phyloP scores from a whole-genome alignment of 176 grass and related monocot genomes.

The Oryza meridionalis region DNA sequence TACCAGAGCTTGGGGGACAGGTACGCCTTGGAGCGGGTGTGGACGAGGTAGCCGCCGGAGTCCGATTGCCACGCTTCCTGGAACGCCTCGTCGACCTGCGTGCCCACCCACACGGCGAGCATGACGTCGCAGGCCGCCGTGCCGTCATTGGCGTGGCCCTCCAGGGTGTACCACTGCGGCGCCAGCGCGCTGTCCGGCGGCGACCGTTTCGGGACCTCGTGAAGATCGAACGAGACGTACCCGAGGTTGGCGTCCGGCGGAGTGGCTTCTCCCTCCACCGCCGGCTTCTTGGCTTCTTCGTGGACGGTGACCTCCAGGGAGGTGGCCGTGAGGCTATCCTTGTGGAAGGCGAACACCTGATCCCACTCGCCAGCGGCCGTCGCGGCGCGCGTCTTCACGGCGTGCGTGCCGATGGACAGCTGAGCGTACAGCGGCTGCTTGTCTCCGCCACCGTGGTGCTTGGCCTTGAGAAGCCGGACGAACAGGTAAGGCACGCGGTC shows the following conservation, averaged over 20 bases:
- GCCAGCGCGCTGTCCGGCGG: conserved; percentile 91
- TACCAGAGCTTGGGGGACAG: conserved; percentile 98
- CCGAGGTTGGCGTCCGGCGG: conserved; percentile 61
- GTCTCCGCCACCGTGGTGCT: conserved; percentile 44
- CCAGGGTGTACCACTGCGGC: conserved; percentile 96
- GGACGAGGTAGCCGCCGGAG: conserved; percentile 72
- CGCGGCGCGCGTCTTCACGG: conserved; percentile 63
- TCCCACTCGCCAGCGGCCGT: conserved; percentile 68
- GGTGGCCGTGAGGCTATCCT: conserved; percentile 78
- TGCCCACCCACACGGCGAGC: conserved; percentile 95
- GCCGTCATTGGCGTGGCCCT: conserved; percentile 47
- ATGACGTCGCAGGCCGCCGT: conserved; percentile 68
- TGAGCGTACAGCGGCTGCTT: conserved; percentile 58
- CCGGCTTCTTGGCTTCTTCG: conserved; percentile 60
- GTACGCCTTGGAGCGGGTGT: conserved; percentile 95
- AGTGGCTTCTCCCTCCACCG: conserved; percentile 40
- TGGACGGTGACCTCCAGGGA: conserved; percentile 77
- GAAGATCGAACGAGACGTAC: conserved; percentile 77
- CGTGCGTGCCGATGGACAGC: conserved; percentile 75
- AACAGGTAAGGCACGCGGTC: conserved; percentile 87
- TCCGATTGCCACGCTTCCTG: conserved; percentile 98
- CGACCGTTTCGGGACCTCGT: conserved; percentile 81
- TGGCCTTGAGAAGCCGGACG: conserved; percentile 92
- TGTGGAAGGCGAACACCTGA: conserved; percentile 96
- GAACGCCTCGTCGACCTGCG: conserved; percentile 94